Evolutionary conservation across 441 rosid species (phyloP), one percentile per base, ranked within the genome.

Genomic region (Adansonia rubrostipa): DNA sequence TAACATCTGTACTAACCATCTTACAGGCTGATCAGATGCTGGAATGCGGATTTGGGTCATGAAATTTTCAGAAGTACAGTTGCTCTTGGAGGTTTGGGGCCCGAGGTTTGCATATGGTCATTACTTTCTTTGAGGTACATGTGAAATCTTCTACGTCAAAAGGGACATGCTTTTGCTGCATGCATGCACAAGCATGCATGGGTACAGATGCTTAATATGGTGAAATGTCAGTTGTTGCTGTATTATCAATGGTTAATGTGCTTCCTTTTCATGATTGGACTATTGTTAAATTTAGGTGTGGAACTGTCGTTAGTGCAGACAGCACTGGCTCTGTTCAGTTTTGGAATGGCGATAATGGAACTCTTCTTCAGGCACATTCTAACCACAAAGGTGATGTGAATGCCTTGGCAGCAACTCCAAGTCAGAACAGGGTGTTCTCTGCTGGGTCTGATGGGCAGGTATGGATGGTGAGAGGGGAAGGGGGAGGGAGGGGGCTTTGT

Each of bases 361-460:
- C 97, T 20, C 94, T 90, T 80, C 73, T 93, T 85, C 96, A 93
- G 87, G 88, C 88, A 4, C 95, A 92, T 85, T 86, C 96, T 61
- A 83, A 80, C 67, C 99, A 96, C 86, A 93, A 91, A 83, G 98
- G 99, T 84, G 96, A 92, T 85, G 98, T 86, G 56, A 92, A 96
- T 87, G 86, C 98, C 78, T 87, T 96, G 75, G 93, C 96, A 67
- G 94, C 95, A 20, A 77, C 93, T 50, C 98, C 99, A 77, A 87
- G 89, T 87, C 98, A 93, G 75, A 91, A 83, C 81, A 88, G 92
- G 82, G 98, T 96, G 82, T 96, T 91, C 83, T 94, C 98, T 77
- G 92, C 97, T 64, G 98, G 99, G 54, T 89, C 98, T 62, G 98
- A 96, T 81, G 99, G 99, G 68, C 96, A 96, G 98, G 98, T 94